Percentiles rank a stretch among this genome's conserved stretches.
phyloP scores from a whole-genome alignment of 2,329 filamentous ascomycete genomes.

The Phoma sp. region DNA sequence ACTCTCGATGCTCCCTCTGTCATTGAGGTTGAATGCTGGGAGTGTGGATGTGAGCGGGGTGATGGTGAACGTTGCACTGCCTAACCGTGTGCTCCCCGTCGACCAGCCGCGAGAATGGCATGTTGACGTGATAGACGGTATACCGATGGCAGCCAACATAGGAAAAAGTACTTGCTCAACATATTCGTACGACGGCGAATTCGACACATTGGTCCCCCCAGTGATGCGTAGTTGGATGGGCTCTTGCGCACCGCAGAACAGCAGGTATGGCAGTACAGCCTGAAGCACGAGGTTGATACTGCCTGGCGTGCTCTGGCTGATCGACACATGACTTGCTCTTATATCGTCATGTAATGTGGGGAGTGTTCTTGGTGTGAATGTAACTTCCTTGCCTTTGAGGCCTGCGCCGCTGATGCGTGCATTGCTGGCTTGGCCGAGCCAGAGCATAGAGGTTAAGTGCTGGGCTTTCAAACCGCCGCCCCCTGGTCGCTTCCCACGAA shows the following conservation, averaged over 20 bases:
- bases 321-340: slow-evolving; percentile 39
- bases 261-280: slow-evolving; percentile 63
- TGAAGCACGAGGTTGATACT: slow-evolving; percentile 64
- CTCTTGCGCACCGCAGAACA: slow-evolving; percentile 47
- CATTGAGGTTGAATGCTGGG: slow-evolving; percentile 45
- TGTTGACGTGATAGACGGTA: slow-evolving; percentile 53
- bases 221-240: slow-evolving; percentile 53
- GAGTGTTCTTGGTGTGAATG: slow-evolving; percentile 37
- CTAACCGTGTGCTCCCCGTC: slow-evolving; percentile 53
- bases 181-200: slow-evolving; percentile 63
- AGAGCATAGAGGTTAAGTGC: slow-evolving; percentile 62
- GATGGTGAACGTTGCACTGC: slow-evolving; percentile 58
- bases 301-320: slow-evolving; percentile 52
- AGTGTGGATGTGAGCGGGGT: slow-evolving; percentile 47
- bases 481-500: slow-evolving; percentile 59
- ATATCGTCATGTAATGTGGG: background rate
- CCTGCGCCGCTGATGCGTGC: slow-evolving; percentile 52
- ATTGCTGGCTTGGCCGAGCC: slow-evolving; percentile 57
- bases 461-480: slow-evolving; percentile 64
- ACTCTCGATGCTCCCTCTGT: slow-evolving; percentile 33
- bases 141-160: slow-evolving; percentile 57
- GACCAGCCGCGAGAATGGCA: slow-evolving; percentile 62
- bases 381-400: slow-evolving; percentile 51
- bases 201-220: slow-evolving; percentile 65
- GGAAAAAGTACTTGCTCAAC: slow-evolving; percentile 62